Percentiles rank a stretch among this genome's conserved stretches.
These are phyloP conservation scores for Mortierella sp. DNA, from an alignment of 371 early-diverging fungal genomes.

Conservation along the genomic window DNA sequence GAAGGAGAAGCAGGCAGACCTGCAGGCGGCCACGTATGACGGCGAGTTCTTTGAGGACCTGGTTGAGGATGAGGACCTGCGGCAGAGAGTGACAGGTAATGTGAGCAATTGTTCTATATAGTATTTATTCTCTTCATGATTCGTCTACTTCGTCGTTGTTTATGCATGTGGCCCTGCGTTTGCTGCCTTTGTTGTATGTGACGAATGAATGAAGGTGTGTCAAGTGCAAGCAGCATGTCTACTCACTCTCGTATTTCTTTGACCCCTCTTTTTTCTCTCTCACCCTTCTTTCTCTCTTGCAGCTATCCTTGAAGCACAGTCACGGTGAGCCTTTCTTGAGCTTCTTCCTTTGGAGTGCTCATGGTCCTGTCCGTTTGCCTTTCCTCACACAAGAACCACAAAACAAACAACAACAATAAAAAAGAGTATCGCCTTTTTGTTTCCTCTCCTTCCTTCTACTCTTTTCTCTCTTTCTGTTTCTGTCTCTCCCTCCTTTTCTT, in stretches of 20 bases:
- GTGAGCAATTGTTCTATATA: not conserved
- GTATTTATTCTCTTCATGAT: not conserved
- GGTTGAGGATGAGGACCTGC: constrained; percentile 56
- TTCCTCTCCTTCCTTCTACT: not conserved
- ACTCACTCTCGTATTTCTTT: constrained; percentile 1
- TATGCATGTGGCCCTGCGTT: constrained; percentile 1
- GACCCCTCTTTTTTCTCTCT: not conserved
- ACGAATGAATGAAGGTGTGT: not conserved
- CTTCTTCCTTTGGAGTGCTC: not conserved
- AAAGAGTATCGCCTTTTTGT: not conserved
- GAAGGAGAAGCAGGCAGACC: constrained; percentile 36
- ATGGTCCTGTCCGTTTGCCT: not conserved
- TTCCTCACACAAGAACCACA: not conserved
- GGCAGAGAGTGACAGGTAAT: constrained; percentile 47
- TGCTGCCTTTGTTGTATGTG: not conserved
- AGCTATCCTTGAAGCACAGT: constrained; percentile 42
- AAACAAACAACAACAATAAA: not conserved
- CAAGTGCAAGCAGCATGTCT: not conserved
- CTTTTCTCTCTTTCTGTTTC: not conserved
- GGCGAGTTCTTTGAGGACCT: constrained; percentile 55
- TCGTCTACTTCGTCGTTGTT: not conserved
- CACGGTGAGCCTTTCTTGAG: constrained; percentile 17
- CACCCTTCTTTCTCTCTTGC: not conserved
- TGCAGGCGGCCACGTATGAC: constrained; percentile 46
- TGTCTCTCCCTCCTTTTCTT: not conserved